Evolutionary conservation across 129 eudicot species (phyloP), one percentile per base, ranked within the genome.

Genomic region (Ambrosia trifida): DNA sequence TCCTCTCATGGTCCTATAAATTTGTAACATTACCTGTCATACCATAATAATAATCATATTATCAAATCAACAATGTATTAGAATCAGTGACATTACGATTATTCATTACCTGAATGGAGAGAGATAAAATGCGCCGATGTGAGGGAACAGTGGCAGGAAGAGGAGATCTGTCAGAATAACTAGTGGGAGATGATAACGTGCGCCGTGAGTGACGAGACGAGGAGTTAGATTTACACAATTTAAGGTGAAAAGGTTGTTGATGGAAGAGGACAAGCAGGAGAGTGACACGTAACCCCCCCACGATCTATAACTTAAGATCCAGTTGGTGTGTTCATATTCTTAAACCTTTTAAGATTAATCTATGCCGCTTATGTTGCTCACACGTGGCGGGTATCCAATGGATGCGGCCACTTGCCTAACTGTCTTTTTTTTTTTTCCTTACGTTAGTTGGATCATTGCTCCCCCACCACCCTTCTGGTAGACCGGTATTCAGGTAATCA

Each of bases 1-100:
- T 66, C 88, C 97, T 81, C 85, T 78, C 88, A 87, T 87, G 40
- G 64, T 77, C 41, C 56, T 44, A 63, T 20, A 7, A 58, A 41
- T 11, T 41, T 18, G 18, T 10, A 24, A 67, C 60, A 30, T 65
- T 17, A 72, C 63, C 87, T 79, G 81, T 49, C 64, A 78, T 36
- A 74, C 56, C 85, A 64, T 9, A 36, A 50, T 65, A 56, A 28
- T 38, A 49, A 62, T 31, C 68, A 66, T n/a, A 66, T 66, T 31
- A 17, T 50, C 69, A 14, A 35, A 43, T 72, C 28, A 24, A 16
- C 30, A 43, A 56, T 54, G 56, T n/a, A n/a, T n/a, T n/a, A n/a
- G n/a, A n/a, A n/a, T n/a, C n/a, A n/a, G n/a, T n/a, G n/a, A n/a
- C n/a, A n/a, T n/a, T n/a, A n/a, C n/a, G n/a, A n/a, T n/a, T n/a